Evolutionary conservation across 116 monocot species (phyloP), one percentile per base, ranked within the genome.

Genomic region (Thalassia testudinum): DNA sequence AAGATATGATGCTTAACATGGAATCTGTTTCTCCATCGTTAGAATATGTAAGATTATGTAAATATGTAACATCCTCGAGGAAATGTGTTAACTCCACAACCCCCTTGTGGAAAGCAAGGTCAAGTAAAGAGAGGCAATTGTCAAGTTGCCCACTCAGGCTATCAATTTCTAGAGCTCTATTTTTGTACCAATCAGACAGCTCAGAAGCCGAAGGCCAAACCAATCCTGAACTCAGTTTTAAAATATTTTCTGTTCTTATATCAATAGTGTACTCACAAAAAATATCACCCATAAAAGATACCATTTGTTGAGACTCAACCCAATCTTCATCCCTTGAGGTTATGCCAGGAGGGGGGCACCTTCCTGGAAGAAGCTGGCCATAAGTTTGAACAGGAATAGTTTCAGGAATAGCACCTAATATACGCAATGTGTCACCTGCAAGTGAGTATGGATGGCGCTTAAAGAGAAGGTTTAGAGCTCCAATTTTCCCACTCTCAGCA

Each of bases 401-500:
- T 72, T 93, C 93, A 50, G 93, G 93, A 37, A 93, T 74, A 43
- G 83, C 75, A 42, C 83, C 73, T 38, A 93, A 62, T 67, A 81
- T 70, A 43, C 71, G 59, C 55, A 93, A 66, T 17, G 75, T 66
- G 48, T 43, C 58, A 28, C 53, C 30, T 0, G 71, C 69, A 42
- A 84, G 61, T 20, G 87, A 84, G 61, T 84, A 93, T 47, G 84
- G 93, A 69, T 93, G 93, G 34, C 93, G 80, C 62, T 84, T 93
- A 55, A 93, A 93, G 24, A 93, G 75, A 25, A 93, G 57, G 38
- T 93, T 84, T 54, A 93, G 70, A 28, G 93, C 93, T 25, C 93
- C 93, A 60, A 93, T 83, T 78, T 84, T 93, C 1, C 93, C 87
- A 66, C 69, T 78, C 70, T 84, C 87, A 75, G 93, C 87, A 49